These are phyloP conservation scores for Leishmania turanica DNA, from an alignment of 208 protist genomes.

Conservation along the genomic window DNA sequence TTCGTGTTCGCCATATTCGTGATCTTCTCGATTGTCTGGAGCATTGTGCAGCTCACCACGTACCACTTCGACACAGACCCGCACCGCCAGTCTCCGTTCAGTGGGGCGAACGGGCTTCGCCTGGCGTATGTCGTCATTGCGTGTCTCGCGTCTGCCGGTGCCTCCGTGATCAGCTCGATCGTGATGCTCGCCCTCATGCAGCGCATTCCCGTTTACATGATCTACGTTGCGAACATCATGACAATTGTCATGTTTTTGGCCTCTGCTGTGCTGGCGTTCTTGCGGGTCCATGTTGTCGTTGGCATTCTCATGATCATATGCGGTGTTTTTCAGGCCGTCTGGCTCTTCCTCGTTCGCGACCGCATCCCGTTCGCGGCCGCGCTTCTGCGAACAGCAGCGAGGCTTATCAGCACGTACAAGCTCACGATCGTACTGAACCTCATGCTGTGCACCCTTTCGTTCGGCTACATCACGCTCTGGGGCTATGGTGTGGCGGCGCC, in stretches of 20 bases:
- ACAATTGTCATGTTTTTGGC: constrained; percentile 34
- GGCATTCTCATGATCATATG: constrained; percentile 52
- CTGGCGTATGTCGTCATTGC: background rate
- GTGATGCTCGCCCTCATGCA: constrained; percentile 18
- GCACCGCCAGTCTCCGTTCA: background rate
- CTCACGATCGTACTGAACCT: constrained; percentile 56
- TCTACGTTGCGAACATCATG: constrained; percentile 63
- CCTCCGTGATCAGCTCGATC: constrained; percentile 26
- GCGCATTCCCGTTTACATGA: constrained; percentile 41
- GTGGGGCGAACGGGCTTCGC: background rate
- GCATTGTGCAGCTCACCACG: constrained; percentile 49
- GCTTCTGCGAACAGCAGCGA: constrained; percentile 52
- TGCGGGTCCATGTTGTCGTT: constrained; percentile 26
- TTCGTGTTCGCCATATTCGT: constrained; percentile 56
- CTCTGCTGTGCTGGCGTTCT: constrained; percentile 41
- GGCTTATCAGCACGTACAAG: constrained; percentile 60
- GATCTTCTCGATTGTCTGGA: constrained; percentile 56
- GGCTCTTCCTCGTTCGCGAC: constrained; percentile 63
- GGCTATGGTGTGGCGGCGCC: constrained; percentile 36
- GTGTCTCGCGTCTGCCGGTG: constrained; percentile 2
- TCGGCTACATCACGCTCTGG: constrained; percentile 70
- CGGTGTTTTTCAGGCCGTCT: constrained; percentile 37
- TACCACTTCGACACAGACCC: constrained; percentile 28
- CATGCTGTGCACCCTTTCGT: constrained; percentile 28
- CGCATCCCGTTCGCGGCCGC: constrained; percentile 83